Base-by-base conservation (phyloP, 2,329 filamentous ascomycete genomes). In the Aspergillus fumigatus region DNA sequence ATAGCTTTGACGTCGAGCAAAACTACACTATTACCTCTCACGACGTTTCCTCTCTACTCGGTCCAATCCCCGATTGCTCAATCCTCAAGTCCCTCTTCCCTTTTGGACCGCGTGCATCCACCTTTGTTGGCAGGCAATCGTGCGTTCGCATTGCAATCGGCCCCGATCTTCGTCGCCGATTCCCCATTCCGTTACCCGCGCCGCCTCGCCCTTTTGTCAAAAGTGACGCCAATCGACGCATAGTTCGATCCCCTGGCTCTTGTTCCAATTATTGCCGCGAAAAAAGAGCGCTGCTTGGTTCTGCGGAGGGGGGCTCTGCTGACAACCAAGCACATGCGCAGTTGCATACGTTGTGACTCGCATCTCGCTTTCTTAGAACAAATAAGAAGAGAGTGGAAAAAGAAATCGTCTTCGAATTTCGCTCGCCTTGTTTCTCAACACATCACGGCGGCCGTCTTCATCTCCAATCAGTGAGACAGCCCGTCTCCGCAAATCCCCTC, bases 31-130 rank as follows among this genome's bases (percentile, higher is more conserved):
- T 54, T 55, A 49, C 60, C 57, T 66, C 64, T 66, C 60, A 65
- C 65, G 56, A 63, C 54, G 56, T 53, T 53, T 53, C 51, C 55
- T 48, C 23, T 55, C 23, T 55, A 58, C 61, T 66, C 61, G 64
- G 65, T 57, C 61, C 66, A 63, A 63, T 66, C 67, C 58, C 66
- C 65, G 65, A 71, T 66, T 69, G 58, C 57, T 67, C 60, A 57
- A 57, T 58, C 62, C 60, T 68, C 56, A 50, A 17, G 25, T 52
- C 17, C 40, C 27, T 55, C 58, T 66, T 67, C 70, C 70, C 48
- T 55, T 70, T 73, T 71, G 57, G 70, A 71, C 63, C 66, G 60
- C 64, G 62, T 73, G 70, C 70, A 71, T 71, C 57, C 26, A 21
- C 66, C 66, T 71, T 67, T 63, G 68, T 60, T 71, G 70, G 68